Evolutionary conservation across 306 rosid genomes (phyloP).

Genomic region (Cucurbita argyrosperma): DNA sequence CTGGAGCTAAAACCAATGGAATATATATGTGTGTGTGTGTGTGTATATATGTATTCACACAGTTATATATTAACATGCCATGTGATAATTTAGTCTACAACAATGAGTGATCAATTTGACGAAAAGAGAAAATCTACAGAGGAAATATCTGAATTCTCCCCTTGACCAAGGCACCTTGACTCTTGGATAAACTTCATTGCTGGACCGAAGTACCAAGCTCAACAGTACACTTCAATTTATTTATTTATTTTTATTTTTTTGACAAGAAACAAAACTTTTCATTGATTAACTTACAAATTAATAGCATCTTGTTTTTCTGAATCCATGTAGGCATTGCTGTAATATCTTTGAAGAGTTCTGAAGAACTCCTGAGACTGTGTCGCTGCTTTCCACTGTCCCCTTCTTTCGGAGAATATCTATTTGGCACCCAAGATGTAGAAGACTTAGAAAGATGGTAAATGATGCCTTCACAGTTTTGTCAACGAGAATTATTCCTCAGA

Average conservation of each 20-base stretch:
- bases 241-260: too few species aligned
- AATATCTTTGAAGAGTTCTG: constrained; percentile 85
- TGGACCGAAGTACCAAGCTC: neutral
- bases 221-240: neutral
- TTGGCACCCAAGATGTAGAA: constrained; percentile 8
- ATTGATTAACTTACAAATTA: constrained; percentile 42
- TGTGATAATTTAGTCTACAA: too few species aligned
- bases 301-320: constrained; percentile 76
- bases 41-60: too few species aligned
- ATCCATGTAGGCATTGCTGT: constrained; percentile 86
- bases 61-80: too few species aligned
- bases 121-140: neutral
- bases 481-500: neutral
- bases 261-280: too few species aligned
- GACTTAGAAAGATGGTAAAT: neutral
- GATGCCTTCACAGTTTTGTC: neutral
- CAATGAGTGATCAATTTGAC: too few species aligned
- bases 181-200: neutral
- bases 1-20: neutral
- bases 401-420: constrained; percentile 85
- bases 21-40: neutral
- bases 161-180: neutral
- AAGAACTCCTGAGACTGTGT: constrained; percentile 89
- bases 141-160: neutral
- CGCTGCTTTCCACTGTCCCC: constrained; percentile 98